A percentile compares a stretch with the other conserved stretches of the same genome.
phyloP scores from a whole-genome alignment of 2,329 filamentous ascomycete genomes.

The Exserohilum rostratum region DNA sequence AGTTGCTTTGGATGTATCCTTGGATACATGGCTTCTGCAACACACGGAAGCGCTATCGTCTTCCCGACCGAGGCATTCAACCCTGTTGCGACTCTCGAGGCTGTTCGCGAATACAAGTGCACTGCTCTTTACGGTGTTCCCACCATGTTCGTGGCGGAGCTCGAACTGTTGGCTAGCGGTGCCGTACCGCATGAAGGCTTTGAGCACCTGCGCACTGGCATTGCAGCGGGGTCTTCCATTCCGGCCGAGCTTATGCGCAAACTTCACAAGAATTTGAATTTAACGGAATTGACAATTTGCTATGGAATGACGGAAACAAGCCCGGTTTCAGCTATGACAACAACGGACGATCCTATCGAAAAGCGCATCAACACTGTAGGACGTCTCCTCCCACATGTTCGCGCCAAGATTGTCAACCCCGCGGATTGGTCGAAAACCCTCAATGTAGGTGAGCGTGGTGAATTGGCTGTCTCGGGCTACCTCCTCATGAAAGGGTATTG shows the following conservation, averaged over 20 bases:
- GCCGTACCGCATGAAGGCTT: slow-evolving; percentile 58
- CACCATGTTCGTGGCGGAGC: slow-evolving; percentile 91
- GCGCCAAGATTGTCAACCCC: slow-evolving; percentile 76
- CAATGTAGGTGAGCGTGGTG: slow-evolving; percentile 71
- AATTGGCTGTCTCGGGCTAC: slow-evolving; percentile 84
- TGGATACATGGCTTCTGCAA: slow-evolving; percentile 95
- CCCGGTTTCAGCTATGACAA: slow-evolving; percentile 78
- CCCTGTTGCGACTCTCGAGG: slow-evolving; percentile 70
- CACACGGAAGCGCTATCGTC: slow-evolving; percentile 79
- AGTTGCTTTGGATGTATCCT: slow-evolving; percentile 87
- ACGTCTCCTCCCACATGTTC: slow-evolving; percentile 80
- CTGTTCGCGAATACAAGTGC: slow-evolving; percentile 66
- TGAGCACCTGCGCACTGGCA: slow-evolving; percentile 79
- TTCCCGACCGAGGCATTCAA: slow-evolving; percentile 90
- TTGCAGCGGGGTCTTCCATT: slow-evolving; percentile 85
- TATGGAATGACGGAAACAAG: slow-evolving; percentile 96
- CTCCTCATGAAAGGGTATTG: slow-evolving; percentile 91
- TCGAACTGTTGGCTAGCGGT: slow-evolving; percentile 72
- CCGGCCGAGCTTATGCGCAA: slow-evolving; percentile 80
- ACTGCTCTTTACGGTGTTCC: slow-evolving; percentile 85
- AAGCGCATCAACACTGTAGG: slow-evolving; percentile 80
- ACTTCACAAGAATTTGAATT: slow-evolving; percentile 74
- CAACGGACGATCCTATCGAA: slow-evolving; percentile 73
- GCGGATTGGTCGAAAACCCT: slow-evolving; percentile 65
- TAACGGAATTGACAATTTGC: slow-evolving; percentile 86